Conservation (phyloP, 805 yeast genomes). For the Hanseniaspora occidentalis region DNA sequence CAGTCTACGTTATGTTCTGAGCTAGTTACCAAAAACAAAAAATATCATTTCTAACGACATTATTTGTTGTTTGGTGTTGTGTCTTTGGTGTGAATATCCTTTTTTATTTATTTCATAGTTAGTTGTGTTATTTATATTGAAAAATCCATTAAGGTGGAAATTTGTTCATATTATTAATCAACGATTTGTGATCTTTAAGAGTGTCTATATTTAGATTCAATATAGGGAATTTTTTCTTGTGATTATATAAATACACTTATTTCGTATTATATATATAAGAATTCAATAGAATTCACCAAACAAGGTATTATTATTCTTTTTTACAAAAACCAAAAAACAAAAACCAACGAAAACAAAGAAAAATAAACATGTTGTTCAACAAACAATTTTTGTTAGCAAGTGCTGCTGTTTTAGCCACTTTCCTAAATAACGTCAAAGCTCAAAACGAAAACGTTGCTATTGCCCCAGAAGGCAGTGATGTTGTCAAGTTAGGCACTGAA, state of each 20-base stretch:
- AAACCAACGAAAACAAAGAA: background rate
- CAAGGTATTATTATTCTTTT: background rate
- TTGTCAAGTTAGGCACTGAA: conserved; percentile 60
- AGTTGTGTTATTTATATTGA: too few relatives aligned
- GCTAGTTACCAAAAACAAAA: background rate
- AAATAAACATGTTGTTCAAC: conserved; percentile 9
- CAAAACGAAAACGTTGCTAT: conserved; percentile 47
- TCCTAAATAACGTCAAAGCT: conserved; percentile 17
- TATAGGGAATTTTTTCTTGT: too few relatives aligned
- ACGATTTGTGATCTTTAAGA: too few relatives aligned
- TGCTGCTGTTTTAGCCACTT: conserved; percentile 14
- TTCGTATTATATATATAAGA: too few relatives aligned
- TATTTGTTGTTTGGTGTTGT: background rate
- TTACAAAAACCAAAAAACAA: background rate
- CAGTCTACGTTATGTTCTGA: background rate
- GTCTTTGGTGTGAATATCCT: background rate
- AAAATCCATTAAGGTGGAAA: too few relatives aligned
- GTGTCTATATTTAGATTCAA: too few relatives aligned
- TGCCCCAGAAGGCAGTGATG: conserved; percentile 78
- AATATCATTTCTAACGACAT: background rate
- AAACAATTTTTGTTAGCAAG: conserved; percentile 12
- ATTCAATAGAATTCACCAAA: background rate
- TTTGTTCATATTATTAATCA: too few relatives aligned
- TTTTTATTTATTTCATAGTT: too few relatives aligned
- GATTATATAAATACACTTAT: too few relatives aligned